A percentile compares a stretch with the other conserved stretches of the same genome.
Evolutionary conservation across 2,329 filamentous ascomycete genomes (phyloP).

Genomic region (Setomelanomma holmii): DNA sequence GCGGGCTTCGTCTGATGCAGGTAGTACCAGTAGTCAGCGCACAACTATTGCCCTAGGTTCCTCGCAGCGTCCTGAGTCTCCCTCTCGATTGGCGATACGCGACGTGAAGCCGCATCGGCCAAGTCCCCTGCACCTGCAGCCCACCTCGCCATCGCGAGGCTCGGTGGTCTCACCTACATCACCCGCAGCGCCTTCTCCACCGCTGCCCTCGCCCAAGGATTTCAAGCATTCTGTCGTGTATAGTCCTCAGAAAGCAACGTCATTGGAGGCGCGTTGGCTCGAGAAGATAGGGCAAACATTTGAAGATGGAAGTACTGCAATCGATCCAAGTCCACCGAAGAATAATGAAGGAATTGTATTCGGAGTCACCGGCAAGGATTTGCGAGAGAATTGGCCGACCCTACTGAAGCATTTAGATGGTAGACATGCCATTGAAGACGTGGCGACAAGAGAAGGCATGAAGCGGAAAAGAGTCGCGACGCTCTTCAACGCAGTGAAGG

Average conservation of each 20-base stretch:
- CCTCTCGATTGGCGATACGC: slow-evolving; percentile 25
- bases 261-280: slow-evolving; percentile 76
- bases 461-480: slow-evolving; percentile 74
- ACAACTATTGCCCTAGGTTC: slow-evolving; percentile 43
- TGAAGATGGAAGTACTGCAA: slow-evolving; percentile 47
- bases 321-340: slow-evolving; percentile 33
- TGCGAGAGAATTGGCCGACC: slow-evolving; percentile 72
- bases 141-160: slow-evolving; percentile 34
- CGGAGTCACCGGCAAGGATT: slow-evolving; percentile 34
- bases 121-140: slow-evolving; percentile 42
- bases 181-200: slow-evolving; percentile 20
- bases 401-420: slow-evolving; percentile 91
- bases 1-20: slow-evolving; percentile 40
- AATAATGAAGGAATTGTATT: slow-evolving; percentile 17
- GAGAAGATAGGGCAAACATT: slow-evolving; percentile 50
- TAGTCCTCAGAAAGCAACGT: slow-evolving; percentile 78
- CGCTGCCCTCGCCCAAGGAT: slow-evolving; percentile 23
- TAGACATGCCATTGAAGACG: slow-evolving; percentile 80
- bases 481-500: slow-evolving; percentile 69
- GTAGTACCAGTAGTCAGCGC: slow-evolving; percentile 44
- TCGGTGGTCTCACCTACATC: slow-evolving; percentile 25
- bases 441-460: slow-evolving; percentile 83
- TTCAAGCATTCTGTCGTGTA: slow-evolving; percentile 61
- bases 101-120: slow-evolving; percentile 37
- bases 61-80: slow-evolving; percentile 27